These are phyloP conservation scores for Nicotiana obtusifolia DNA, from an alignment of 257 asterid species.

Conservation along the genomic window DNA sequence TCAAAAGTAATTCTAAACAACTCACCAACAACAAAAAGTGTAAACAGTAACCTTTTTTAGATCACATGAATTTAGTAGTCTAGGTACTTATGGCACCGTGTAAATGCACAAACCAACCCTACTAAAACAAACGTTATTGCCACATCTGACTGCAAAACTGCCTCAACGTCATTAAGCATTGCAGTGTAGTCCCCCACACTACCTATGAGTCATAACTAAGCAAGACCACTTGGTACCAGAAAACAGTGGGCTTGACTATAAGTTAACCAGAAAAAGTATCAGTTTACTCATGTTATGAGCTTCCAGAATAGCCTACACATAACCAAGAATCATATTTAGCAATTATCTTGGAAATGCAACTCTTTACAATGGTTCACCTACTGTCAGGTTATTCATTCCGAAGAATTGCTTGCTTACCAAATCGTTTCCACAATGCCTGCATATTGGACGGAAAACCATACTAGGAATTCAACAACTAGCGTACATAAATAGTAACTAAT, in stretches of 20 bases:
- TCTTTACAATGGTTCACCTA: neutral
- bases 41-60: no score
- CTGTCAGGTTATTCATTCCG: neutral
- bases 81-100: neutral
- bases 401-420: neutral
- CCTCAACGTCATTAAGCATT: conserved; percentile 5
- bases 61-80: conserved; percentile 1
- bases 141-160: neutral
- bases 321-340: neutral
- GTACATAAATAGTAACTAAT: neutral
- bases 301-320: neutral
- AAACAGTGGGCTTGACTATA: neutral
- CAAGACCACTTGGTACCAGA: neutral
- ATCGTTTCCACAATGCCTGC: neutral
- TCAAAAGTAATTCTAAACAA: neutral
- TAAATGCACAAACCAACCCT: conserved; percentile 1
- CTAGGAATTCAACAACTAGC: neutral
- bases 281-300: neutral
- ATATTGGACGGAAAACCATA: neutral
- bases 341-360: conserved; percentile 1
- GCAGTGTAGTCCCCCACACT: neutral
- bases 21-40: neutral
- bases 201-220: neutral
- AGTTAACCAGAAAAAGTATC: neutral
- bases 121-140: neutral